Conservation (phyloP, 2,329 filamentous ascomycete genomes). For the Elsinoe ampelina region DNA sequence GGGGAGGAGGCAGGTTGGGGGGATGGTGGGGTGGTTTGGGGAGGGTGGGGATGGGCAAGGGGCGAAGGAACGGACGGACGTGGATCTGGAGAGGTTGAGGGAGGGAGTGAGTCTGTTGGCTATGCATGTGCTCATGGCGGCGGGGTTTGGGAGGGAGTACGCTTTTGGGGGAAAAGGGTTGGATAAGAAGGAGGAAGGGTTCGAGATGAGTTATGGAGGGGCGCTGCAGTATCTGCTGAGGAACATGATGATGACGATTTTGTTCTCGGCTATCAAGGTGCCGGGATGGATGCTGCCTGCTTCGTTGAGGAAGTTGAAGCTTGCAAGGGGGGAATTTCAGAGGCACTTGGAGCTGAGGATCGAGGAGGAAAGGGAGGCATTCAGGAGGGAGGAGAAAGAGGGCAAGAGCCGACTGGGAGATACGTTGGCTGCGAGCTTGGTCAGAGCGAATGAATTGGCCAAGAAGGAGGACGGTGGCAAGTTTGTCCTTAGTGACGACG, state of each 20-base stretch:
- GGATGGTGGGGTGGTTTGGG: not conserved
- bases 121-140: slow-evolving; percentile 5
- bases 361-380: not conserved
- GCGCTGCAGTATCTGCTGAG: not conserved
- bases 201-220: not conserved
- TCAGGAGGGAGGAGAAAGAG: not conserved
- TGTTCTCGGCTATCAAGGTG: not conserved
- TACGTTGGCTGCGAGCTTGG: not conserved
- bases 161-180: not conserved
- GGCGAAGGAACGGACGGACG: not conserved
- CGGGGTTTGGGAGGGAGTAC: not conserved
- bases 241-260: not conserved
- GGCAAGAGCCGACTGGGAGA: not conserved
- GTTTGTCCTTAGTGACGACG: slow-evolving; percentile 27
- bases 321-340: not conserved
- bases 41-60: not conserved
- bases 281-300: not conserved
- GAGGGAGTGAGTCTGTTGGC: not conserved
- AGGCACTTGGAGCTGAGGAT: not conserved
- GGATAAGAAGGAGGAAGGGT: not conserved
- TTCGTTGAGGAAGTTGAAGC: not conserved
- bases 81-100: not conserved
- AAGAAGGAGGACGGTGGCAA: not conserved
- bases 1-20: not conserved
- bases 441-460: not conserved